Evolutionary conservation across 1,284 basidiomycete species (phyloP).

Genomic region (Irpex lacteus): DNA sequence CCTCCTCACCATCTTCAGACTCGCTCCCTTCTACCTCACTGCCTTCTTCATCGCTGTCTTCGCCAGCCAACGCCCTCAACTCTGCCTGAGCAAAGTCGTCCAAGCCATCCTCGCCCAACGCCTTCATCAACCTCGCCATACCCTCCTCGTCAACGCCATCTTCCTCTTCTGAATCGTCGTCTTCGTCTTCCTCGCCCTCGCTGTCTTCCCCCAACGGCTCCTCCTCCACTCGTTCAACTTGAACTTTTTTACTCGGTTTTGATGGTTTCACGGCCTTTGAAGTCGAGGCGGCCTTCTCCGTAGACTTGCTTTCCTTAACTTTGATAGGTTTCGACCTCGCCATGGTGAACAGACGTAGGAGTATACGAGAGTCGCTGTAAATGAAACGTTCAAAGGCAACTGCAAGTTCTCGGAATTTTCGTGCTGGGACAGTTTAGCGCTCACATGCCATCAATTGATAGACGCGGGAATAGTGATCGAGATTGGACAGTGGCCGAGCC

Average conservation of each 20-base stretch:
- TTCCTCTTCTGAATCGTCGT: conserved; percentile 39
- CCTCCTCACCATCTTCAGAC: conserved; percentile 21
- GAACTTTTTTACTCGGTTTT: not conserved
- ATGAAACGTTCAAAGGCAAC: not conserved
- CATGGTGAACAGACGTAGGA: not conserved
- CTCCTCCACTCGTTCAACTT: not conserved
- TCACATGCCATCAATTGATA: not conserved
- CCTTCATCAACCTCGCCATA: conserved; percentile 62
- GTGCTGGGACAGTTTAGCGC: not conserved
- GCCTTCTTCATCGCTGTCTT: conserved; percentile 35
- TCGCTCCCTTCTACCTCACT: conserved; percentile 24
- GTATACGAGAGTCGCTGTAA: not conserved
- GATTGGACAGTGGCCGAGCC: too few species aligned
- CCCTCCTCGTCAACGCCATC: conserved; percentile 61
- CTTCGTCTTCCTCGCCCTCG: conserved; percentile 15
- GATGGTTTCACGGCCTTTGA: not conserved
- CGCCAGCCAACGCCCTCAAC: conserved; percentile 38
- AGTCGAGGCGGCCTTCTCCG: not conserved
- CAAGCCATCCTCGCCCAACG: conserved; percentile 64
- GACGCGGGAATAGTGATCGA: not conserved
- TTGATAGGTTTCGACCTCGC: not conserved
- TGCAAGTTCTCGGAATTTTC: not conserved
- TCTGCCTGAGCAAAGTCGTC: conserved; percentile 61
- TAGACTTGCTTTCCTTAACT: not conserved
- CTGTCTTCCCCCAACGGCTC: conserved; percentile 5